phyloP scores from a whole-genome alignment of 2,329 filamentous ascomycete genomes.

The Pseudopithomyces maydicus region DNA sequence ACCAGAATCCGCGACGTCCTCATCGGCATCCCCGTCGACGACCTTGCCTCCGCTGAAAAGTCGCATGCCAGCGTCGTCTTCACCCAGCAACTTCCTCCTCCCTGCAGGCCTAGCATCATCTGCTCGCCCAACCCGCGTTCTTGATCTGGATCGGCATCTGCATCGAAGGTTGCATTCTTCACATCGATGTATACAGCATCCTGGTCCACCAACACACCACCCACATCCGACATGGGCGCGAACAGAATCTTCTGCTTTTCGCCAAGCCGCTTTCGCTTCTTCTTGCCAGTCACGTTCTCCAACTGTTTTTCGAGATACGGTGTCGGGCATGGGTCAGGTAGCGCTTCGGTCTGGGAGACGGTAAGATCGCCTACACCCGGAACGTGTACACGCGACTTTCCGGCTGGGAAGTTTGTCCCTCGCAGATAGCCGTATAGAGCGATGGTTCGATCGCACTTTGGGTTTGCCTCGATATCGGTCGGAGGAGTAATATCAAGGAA shows the following conservation, averaged over 20 bases:
- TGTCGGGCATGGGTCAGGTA: slow-evolving; percentile 95
- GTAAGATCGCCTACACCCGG: slow-evolving; percentile 90
- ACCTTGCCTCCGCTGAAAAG: slow-evolving; percentile 80
- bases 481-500: slow-evolving; percentile 96
- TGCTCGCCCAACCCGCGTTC: slow-evolving; percentile 94
- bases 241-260: slow-evolving; percentile 97
- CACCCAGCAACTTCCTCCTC: slow-evolving; percentile 80
- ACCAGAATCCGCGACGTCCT: slow-evolving; percentile 62
- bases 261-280: slow-evolving; percentile 77
- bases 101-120: slow-evolving; percentile 87
- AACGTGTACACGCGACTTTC: slow-evolving; percentile 86
- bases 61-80: slow-evolving; percentile 80
- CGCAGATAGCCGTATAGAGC: slow-evolving; percentile 92
- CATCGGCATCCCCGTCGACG: slow-evolving; percentile 61
- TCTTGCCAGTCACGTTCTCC: slow-evolving; percentile 83
- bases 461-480: slow-evolving; percentile 84
- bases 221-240: slow-evolving; percentile 97
- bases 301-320: slow-evolving; percentile 87
- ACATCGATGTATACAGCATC: slow-evolving; percentile 91
- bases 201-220: slow-evolving; percentile 92
- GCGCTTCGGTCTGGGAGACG: slow-evolving; percentile 79
- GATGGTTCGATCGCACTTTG: slow-evolving; percentile 87
- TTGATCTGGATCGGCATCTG: slow-evolving; percentile 63
- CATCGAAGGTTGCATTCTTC: slow-evolving; percentile 73
- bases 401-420: slow-evolving; percentile 89